Percentiles rank a stretch among this genome's conserved stretches.
phyloP scores from a whole-genome alignment of 306 rosid species.

The Purshia tridentata region DNA sequence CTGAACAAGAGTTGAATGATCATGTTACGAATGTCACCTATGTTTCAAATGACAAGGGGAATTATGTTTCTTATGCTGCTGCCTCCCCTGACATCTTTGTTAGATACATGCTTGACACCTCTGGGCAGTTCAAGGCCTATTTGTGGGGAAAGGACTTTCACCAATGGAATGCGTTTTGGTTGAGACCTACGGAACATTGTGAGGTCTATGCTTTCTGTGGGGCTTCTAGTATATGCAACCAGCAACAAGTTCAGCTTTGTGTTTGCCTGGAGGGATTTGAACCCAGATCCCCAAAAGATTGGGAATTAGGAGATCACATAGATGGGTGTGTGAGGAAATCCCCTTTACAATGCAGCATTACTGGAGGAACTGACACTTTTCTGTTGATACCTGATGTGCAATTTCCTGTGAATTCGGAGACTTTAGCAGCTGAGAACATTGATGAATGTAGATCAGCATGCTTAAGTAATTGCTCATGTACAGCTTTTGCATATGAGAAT shows the following conservation, averaged over 20 bases:
- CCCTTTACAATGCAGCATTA: conserved; percentile 4
- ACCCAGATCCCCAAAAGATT: not conserved
- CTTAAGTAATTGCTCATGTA: conserved; percentile 27
- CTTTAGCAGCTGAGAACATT: not conserved
- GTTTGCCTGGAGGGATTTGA: conserved; percentile 27
- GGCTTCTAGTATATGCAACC: conserved; percentile 23
- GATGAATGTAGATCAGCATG: conserved; percentile 25
- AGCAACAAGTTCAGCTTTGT: conserved; percentile 10
- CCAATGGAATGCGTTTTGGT: conserved; percentile 20
- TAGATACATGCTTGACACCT: conserved; percentile 22
- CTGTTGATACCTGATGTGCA: not conserved
- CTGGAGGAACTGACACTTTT: conserved; percentile 10
- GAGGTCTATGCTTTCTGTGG: conserved; percentile 28
- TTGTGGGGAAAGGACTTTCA: conserved; percentile 10
- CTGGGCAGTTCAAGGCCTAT: conserved; percentile 29
- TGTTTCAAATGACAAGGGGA: conserved; percentile 15
- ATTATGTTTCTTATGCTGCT: conserved; percentile 13
- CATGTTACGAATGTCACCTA: conserved; percentile 9
- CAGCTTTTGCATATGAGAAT: conserved; percentile 23
- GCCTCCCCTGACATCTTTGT: conserved; percentile 1
- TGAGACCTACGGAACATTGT: conserved; percentile 9
- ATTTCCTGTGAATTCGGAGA: conserved; percentile 4
- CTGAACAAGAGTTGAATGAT: conserved; percentile 6
- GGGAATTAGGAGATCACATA: conserved; percentile 7
- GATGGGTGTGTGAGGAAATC: conserved; percentile 29